phyloP scores from a whole-genome alignment of 371 early-diverging fungal genomes.

The Syncephalastrum racemosum region DNA sequence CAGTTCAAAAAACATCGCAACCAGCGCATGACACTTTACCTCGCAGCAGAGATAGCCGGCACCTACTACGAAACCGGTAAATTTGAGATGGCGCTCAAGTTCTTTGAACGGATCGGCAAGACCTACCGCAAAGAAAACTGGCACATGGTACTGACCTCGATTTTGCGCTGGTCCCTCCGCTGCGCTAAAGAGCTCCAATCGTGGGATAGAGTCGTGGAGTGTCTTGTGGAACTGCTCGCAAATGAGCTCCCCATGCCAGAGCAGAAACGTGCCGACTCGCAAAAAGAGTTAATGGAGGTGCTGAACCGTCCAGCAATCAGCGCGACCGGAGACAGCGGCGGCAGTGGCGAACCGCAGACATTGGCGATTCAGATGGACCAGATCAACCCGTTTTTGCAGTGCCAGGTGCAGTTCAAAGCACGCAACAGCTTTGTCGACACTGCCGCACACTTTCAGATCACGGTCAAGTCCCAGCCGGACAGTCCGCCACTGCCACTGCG shows the following conservation, averaged over 20 bases:
- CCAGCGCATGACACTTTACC: constrained; percentile 78
- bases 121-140: constrained; percentile 88
- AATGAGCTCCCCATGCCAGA: constrained; percentile 46
- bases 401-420: constrained; percentile 51
- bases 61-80: constrained; percentile 76
- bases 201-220: constrained; percentile 66
- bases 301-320: constrained; percentile 11
- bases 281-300: constrained; percentile 44
- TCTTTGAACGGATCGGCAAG: constrained; percentile 86
- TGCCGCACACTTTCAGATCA: constrained; percentile 35
- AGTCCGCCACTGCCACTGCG: constrained; percentile 45
- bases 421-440: constrained; percentile 34
- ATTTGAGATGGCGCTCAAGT: constrained; percentile 84
- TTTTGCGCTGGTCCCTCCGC: constrained; percentile 63
- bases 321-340: not conserved
- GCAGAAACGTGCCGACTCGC: constrained; percentile 45
- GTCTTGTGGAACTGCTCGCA: constrained; percentile 69
- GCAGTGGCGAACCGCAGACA: constrained; percentile 20
- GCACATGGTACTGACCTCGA: constrained; percentile 68
- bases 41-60: constrained; percentile 87
- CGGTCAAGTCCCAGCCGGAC: constrained; percentile 24
- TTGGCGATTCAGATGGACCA: constrained; percentile 68
- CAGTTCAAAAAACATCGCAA: constrained; percentile 76
- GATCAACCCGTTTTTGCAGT: constrained; percentile 61
- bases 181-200: constrained; percentile 73